Conservation (phyloP, 768 basidiomycete species). For the Psilocybe sp. region DNA sequence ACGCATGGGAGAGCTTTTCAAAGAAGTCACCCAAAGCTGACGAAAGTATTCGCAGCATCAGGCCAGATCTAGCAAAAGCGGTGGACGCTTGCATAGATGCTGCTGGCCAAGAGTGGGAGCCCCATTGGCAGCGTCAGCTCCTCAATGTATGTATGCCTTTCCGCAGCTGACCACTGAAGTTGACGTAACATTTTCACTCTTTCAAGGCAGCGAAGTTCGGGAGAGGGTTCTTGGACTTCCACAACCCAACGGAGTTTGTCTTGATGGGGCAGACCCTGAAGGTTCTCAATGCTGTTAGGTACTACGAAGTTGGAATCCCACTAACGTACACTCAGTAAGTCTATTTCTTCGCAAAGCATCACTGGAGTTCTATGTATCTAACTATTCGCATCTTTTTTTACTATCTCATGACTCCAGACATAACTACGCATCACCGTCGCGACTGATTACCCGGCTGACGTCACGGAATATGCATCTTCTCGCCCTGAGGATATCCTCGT, state of each 20-base stretch:
- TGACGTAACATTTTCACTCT: background rate
- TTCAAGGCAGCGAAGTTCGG: constrained; percentile 94
- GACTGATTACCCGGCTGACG: constrained; percentile 79
- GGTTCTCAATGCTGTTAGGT: constrained; percentile 90
- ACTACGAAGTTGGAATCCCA: constrained; percentile 90
- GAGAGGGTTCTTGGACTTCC: constrained; percentile 87
- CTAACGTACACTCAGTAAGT: constrained; percentile 87
- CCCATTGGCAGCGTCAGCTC: constrained; percentile 83
- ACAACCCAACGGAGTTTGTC: constrained; percentile 90
- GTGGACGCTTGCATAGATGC: constrained; percentile 94
- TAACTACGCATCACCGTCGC: constrained; percentile 73
- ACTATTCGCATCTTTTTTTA: background rate
- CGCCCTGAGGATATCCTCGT: constrained; percentile 85
- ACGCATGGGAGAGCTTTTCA: constrained; percentile 88
- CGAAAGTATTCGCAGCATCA: constrained; percentile 86
- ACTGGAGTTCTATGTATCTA: constrained; percentile 3
- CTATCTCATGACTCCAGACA: constrained; percentile 51
- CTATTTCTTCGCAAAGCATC: no score
- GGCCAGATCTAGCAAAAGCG: constrained; percentile 79
- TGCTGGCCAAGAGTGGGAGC: constrained; percentile 89
- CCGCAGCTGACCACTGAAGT: background rate
- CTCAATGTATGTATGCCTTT: constrained; percentile 57
- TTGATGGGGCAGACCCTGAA: constrained; percentile 90
- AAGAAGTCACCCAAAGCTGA: constrained; percentile 87
- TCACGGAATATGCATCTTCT: constrained; percentile 88